These are phyloP conservation scores for Fusarium metavorans DNA, from an alignment of 2,329 filamentous ascomycete species.

Conservation along the genomic window DNA sequence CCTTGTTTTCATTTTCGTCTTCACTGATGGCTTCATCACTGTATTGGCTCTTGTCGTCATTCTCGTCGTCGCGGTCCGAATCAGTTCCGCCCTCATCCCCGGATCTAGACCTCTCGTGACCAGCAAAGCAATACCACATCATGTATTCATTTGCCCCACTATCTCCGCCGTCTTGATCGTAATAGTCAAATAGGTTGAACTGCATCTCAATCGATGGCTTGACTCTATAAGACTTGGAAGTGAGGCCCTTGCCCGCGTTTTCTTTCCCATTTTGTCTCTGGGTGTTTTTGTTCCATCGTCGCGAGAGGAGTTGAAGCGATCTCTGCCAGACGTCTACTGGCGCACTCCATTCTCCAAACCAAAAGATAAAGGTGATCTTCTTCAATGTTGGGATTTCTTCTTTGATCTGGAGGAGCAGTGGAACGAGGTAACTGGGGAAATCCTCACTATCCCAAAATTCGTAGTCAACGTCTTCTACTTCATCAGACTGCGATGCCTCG, in stretches of 20 bases:
- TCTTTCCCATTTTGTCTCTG: background rate
- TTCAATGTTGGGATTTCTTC: background rate
- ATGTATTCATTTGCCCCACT: background rate
- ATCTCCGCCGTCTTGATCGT: background rate
- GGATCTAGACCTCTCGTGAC: background rate
- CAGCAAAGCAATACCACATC: conserved; percentile 1
- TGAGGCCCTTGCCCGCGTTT: background rate
- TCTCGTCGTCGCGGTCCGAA: background rate
- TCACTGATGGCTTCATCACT: background rate
- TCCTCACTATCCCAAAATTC: background rate
- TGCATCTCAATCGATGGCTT: background rate
- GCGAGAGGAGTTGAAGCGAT: background rate
- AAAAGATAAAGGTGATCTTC: background rate
- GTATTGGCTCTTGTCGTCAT: background rate
- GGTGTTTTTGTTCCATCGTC: background rate
- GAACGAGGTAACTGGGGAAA: background rate
- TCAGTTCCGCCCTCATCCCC: background rate
- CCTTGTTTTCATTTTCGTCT: background rate
- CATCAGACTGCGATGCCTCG: background rate
- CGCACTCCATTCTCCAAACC: background rate
- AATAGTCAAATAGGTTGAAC: conserved; percentile 13
- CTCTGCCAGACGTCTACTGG: background rate
- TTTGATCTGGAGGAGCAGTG: background rate
- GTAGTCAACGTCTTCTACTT: background rate
- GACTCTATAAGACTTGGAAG: background rate